Base-by-base conservation (phyloP, 1,284 basidiomycete genomes). In the Ceratobasidium papillatum region DNA sequence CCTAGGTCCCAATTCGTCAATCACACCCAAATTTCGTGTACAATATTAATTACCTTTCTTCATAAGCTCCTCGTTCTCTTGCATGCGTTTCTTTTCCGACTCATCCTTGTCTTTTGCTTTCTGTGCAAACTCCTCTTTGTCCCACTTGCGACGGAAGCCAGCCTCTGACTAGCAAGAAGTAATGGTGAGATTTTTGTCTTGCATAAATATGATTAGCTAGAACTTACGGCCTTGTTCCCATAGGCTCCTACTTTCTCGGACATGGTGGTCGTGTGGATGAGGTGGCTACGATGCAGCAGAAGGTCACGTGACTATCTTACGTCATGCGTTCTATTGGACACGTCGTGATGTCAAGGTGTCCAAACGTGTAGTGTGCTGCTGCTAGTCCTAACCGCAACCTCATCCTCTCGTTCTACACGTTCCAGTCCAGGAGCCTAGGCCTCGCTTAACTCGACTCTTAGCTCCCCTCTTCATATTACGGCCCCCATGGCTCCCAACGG, bases 21-120 rank as follows among this genome's bases (percentile, higher is more conserved):
- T 64, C 30, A 69, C 71, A 63, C 68, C 54, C 43, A 49, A 47
- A 47, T 68, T 62, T 36, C 30, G 25, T 36, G 12, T 14, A 38
- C 36, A 51, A 30, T 45, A 64, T 1, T n/a, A 11, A 14, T 77
- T 77, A 92, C 94, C 94, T 85, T 94, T 88, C 83, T 90, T 91
- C 86, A 92, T 81, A 17, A 92, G 87, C 78, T 92, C 89, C 77
- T 95, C 93, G 80, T 95, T 95, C 81, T 93, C 90, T 80, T 91
- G 87, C 92, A 94, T 93, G 38, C 92, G 87, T 78, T 92, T 88
- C 78, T 88, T 86, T 81, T 94, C 92, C 78, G 93, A 92, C 32
- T 86, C 83, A 79, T 94, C 92, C 78, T 90, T 91, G 80, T 90
- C 87, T 79, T 87, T 89, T 12, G 93, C 93, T 73, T 86, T 87